Percentiles rank a stretch among this genome's conserved stretches.
Conservation (phyloP, 192 early-diverging fungal genomes). For the Mortierella antarctica region DNA sequence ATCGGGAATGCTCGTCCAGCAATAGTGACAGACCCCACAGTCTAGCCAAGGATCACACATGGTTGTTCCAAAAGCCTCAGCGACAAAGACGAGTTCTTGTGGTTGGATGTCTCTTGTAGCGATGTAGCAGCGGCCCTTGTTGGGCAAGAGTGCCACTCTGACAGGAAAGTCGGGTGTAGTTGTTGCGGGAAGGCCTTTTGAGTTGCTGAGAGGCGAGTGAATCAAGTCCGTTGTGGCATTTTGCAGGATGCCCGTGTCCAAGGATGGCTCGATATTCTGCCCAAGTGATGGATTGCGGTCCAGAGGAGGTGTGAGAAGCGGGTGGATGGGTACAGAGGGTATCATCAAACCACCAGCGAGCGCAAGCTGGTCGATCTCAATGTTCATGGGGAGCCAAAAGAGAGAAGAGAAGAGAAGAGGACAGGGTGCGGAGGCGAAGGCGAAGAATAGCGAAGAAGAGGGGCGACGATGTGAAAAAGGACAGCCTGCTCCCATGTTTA, state of each 20-base stretch:
- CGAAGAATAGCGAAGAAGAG: too few relatives aligned
- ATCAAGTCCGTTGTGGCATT: too few relatives aligned
- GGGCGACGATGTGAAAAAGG: too few relatives aligned
- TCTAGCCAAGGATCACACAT: constrained; percentile 49
- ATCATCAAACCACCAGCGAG: not conserved
- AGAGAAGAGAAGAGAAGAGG: not conserved
- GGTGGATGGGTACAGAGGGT: constrained; percentile 13
- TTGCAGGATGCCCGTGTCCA: too few relatives aligned
- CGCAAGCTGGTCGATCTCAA: not conserved
- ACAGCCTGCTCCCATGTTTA: too few relatives aligned
- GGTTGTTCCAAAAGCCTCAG: constrained; percentile 39
- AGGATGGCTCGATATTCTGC: too few relatives aligned
- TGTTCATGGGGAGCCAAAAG: not conserved
- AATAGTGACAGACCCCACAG: constrained; percentile 48
- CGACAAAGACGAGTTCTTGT: constrained; percentile 34
- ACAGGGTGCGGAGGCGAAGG: not conserved
- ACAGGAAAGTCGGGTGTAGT: constrained; percentile 5
- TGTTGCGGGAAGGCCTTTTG: not conserved
- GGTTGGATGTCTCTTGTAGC: constrained; percentile 29
- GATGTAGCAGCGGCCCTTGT: constrained; percentile 43
- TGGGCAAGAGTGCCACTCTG: constrained; percentile 18
- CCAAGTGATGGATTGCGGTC: not conserved
- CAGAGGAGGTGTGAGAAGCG: constrained; percentile 7
- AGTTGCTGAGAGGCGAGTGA: not conserved
- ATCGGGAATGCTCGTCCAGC: constrained; percentile 26